Evolutionary conservation across 371 early-diverging fungal genomes (phyloP).

Genomic region (Mucor mucedo): DNA sequence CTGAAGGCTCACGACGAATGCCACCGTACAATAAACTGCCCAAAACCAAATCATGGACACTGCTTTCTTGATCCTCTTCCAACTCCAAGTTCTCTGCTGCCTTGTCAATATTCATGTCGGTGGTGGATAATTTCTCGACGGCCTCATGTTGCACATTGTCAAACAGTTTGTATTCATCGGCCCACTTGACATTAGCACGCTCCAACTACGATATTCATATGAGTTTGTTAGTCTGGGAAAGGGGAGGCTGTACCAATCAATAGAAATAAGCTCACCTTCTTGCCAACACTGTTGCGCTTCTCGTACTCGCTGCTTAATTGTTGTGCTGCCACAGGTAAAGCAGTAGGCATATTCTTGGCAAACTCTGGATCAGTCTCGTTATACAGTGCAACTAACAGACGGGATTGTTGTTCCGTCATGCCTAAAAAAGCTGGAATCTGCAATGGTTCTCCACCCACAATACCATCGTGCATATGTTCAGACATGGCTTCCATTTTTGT

Average conservation of each 20-base stretch:
- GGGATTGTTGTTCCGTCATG: slow-evolving; percentile 60
- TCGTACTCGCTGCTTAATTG: slow-evolving; percentile 58
- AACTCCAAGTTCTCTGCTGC: slow-evolving; percentile 52
- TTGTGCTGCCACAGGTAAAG: slow-evolving; percentile 62
- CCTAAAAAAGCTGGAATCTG: slow-evolving; percentile 60
- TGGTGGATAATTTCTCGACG: slow-evolving; percentile 48
- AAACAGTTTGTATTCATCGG: slow-evolving; percentile 54
- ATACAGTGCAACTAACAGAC: slow-evolving; percentile 61
- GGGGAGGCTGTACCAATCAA: neutral
- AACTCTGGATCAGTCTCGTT: slow-evolving; percentile 64
- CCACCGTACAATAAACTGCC: slow-evolving; percentile 63
- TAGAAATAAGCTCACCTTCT: slow-evolving; percentile 44
- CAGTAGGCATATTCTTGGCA: slow-evolving; percentile 59
- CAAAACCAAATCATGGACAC: slow-evolving; percentile 55
- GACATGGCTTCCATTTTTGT: neutral
- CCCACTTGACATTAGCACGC: slow-evolving; percentile 49
- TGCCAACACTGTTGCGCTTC: slow-evolving; percentile 61
- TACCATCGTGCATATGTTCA: slow-evolving; percentile 10
- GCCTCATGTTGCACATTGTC: slow-evolving; percentile 62
- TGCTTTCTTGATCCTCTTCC: slow-evolving; percentile 33
- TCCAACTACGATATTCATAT: slow-evolving; percentile 39
- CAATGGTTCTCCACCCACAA: slow-evolving; percentile 18
- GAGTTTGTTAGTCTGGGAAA: too few relatives aligned
- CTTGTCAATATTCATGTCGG: slow-evolving; percentile 60
- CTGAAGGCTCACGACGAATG: slow-evolving; percentile 51